phyloP scores from a whole-genome alignment of 148 eudicot species.

The Chenopodium suecicum region DNA sequence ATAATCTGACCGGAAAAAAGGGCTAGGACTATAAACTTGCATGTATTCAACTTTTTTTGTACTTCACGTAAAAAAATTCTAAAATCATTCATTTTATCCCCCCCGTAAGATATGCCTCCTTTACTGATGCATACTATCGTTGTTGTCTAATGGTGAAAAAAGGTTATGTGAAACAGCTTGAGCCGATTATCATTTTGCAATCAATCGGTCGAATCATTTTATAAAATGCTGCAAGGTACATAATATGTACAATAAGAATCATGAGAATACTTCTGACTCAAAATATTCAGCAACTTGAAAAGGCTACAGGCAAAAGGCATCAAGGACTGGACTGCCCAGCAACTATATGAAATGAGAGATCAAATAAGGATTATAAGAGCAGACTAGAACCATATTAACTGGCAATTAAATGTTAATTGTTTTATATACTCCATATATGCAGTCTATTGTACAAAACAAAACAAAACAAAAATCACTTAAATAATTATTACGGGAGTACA shows the following conservation, averaged over 20 bases:
- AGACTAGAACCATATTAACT: background rate
- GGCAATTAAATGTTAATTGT: background rate
- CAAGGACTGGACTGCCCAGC: background rate
- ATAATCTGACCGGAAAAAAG: background rate
- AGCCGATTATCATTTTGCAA: background rate
- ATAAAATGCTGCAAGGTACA: background rate
- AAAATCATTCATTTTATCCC: no score
- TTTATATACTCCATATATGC: background rate
- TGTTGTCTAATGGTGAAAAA: background rate
- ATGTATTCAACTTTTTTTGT: background rate
- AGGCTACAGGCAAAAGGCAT: background rate
- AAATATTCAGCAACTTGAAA: conserved; percentile 4
- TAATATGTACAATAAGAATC: background rate
- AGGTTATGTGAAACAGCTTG: background rate
- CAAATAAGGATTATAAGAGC: background rate
- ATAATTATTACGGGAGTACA: background rate
- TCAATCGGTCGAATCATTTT: background rate
- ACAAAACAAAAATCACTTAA: background rate
- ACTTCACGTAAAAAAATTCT: no score
- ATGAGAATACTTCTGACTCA: background rate
- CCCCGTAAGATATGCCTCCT: background rate
- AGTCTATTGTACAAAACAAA: background rate
- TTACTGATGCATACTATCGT: background rate
- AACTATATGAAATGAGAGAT: background rate
- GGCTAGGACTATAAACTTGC: background rate